Percentiles rank a stretch among this genome's conserved stretches.
These are phyloP conservation scores for Candida multigemmis DNA, from an alignment of 805 yeast genomes.

Conservation along the genomic window DNA sequence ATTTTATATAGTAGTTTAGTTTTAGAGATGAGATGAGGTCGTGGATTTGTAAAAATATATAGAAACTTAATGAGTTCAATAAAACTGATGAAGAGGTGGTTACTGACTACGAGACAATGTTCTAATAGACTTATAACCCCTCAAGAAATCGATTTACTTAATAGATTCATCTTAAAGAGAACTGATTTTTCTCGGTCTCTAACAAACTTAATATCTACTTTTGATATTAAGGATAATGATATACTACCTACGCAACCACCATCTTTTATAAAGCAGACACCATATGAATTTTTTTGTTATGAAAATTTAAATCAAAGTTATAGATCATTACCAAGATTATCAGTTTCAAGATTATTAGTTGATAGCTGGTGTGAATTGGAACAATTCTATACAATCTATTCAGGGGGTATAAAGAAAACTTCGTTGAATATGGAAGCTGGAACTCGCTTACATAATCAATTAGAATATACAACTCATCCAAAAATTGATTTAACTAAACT, in stretches of 20 bases:
- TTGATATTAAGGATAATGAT: constrained; percentile 3
- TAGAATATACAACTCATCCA: constrained; percentile 40
- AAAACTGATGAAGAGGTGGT: too few species aligned
- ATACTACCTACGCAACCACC: constrained; percentile 9
- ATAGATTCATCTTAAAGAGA: too few species aligned
- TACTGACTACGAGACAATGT: too few species aligned
- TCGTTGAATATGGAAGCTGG: constrained; percentile 44
- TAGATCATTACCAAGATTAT: constrained; percentile 26
- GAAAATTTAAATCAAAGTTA: constrained; percentile 15
- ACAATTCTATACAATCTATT: constrained; percentile 42
- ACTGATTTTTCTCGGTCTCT: too few species aligned
- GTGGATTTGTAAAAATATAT: too few species aligned
- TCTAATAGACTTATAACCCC: too few species aligned
- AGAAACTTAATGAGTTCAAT: too few species aligned
- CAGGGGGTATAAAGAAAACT: constrained; percentile 20
- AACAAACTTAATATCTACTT: too few species aligned
- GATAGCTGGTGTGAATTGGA: constrained; percentile 64
- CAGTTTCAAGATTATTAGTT: constrained; percentile 54
- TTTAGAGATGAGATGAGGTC: too few species aligned
- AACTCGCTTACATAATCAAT: constrained; percentile 30
- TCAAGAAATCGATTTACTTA: too few species aligned
- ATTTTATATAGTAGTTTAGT: too few species aligned
- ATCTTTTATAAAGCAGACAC: constrained; percentile 6
- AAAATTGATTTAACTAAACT: constrained; percentile 13
- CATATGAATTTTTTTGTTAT: constrained; percentile 16